These are phyloP conservation scores for Fimicolochytrium jonesii DNA, from an alignment of 192 early-diverging fungal genomes.

Conservation along the genomic window DNA sequence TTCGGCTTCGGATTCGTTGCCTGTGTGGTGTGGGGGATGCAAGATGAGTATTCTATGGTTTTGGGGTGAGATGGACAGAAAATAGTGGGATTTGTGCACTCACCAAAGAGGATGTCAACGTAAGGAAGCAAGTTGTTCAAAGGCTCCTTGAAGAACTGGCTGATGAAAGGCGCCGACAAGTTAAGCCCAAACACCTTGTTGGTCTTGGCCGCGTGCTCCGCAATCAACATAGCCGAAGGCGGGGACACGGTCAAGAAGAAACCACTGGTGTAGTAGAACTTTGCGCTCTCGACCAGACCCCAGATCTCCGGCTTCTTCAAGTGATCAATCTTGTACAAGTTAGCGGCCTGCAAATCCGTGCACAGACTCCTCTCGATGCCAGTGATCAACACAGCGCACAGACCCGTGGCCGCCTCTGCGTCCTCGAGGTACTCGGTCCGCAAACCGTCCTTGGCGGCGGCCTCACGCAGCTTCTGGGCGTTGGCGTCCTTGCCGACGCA, in stretches of 20 bases:
- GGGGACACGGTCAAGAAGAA: constrained; percentile 93
- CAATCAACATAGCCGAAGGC: constrained; percentile 76
- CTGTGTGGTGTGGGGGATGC: background rate
- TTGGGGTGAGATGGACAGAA: too few relatives aligned
- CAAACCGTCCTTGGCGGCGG: constrained; percentile 80
- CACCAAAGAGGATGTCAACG: constrained; percentile 88
- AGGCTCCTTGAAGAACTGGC: constrained; percentile 86
- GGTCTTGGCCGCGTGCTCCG: constrained; percentile 79
- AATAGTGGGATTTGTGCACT: background rate
- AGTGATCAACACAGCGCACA: constrained; percentile 94
- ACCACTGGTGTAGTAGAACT: constrained; percentile 90
- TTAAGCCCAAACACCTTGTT: constrained; percentile 90
- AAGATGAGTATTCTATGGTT: background rate
- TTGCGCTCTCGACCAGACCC: constrained; percentile 79
- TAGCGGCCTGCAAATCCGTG: constrained; percentile 93
- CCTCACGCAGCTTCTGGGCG: constrained; percentile 66
- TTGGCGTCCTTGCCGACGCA: constrained; percentile 84
- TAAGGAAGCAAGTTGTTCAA: constrained; percentile 77
- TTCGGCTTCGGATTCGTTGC: constrained; percentile 91
- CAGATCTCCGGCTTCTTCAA: constrained; percentile 72
- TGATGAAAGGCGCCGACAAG: constrained; percentile 92
- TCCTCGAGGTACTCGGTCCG: constrained; percentile 84
- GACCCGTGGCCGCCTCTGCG: constrained; percentile 79
- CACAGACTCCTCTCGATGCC: constrained; percentile 83
- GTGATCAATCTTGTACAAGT: constrained; percentile 74